phyloP scores from a whole-genome alignment of 768 basidiomycete species.

The Suillus lakei region DNA sequence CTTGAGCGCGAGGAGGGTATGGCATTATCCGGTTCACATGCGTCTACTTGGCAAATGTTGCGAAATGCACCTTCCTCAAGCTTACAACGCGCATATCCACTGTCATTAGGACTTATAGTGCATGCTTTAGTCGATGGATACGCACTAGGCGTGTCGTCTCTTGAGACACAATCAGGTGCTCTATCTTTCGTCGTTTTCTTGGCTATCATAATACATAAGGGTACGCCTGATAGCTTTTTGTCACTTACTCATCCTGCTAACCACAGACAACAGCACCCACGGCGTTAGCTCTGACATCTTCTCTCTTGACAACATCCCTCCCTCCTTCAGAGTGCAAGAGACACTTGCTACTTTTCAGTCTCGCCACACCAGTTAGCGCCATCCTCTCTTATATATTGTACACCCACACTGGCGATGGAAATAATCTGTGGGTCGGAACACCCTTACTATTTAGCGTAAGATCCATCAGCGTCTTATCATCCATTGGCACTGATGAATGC shows the following conservation, averaged over 20 bases:
- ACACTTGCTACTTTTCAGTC: constrained; percentile 78
- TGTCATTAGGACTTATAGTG: constrained; percentile 85
- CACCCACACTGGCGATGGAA: constrained; percentile 45
- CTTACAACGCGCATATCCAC: constrained; percentile 58
- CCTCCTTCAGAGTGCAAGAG: constrained; percentile 70
- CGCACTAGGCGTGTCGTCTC: constrained; percentile 81
- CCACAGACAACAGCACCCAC: constrained; percentile 72
- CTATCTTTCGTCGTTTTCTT: constrained; percentile 88
- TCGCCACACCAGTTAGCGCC: constrained; percentile 85
- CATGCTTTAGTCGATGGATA: constrained; percentile 94
- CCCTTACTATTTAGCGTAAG: constrained; percentile 86
- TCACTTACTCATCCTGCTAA: not conserved
- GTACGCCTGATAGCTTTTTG: constrained; percentile 34
- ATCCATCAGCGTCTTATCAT: constrained; percentile 12
- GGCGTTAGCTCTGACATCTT: constrained; percentile 84
- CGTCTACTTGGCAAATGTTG: constrained; percentile 18
- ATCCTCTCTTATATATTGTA: constrained; percentile 76
- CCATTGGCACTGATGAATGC: not conserved
- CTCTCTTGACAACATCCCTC: constrained; percentile 79
- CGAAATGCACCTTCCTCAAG: constrained; percentile 22
- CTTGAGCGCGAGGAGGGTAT: constrained; percentile 49
- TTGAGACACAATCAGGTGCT: constrained; percentile 45
- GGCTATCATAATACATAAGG: constrained; percentile 92
- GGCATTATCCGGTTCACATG: constrained; percentile 7
- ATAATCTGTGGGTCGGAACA: constrained; percentile 66